A percentile compares a stretch with the other conserved stretches of the same genome.
Evolutionary conservation across 768 basidiomycete genomes (phyloP).

Genomic region (Fistulinella prunicolor): DNA sequence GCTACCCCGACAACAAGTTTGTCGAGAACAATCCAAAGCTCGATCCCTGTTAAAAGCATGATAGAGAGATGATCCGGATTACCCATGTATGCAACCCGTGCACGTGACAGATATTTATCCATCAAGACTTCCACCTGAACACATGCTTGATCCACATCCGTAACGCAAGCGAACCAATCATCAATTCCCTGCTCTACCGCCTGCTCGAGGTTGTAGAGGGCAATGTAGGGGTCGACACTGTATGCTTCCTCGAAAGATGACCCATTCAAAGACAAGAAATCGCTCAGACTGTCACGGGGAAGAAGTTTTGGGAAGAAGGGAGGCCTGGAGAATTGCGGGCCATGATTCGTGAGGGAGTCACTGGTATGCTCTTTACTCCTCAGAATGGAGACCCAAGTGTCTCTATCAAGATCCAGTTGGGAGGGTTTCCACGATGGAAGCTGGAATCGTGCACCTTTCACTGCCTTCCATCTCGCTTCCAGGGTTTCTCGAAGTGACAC

Average conservation of each 20-base stretch:
- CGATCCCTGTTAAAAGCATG: conserved; percentile 36
- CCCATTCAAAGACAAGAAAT: conserved; percentile 7
- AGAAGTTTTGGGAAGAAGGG: no score
- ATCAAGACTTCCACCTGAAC: no score
- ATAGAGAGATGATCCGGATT: conserved; percentile 20
- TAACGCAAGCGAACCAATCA: conserved; percentile 25
- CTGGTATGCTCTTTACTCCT: no score
- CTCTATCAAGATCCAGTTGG: no score
- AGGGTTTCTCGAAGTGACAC: no score
- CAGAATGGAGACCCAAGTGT: no score
- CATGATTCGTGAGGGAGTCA: no score
- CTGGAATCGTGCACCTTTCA: no score
- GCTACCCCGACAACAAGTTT: background rate
- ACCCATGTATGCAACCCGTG: background rate
- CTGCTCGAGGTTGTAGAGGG: conserved; percentile 36
- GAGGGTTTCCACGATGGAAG: no score
- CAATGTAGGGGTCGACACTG: conserved; percentile 4
- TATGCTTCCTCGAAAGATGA: conserved; percentile 1
- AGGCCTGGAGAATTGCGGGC: no score
- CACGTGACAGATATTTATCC: background rate
- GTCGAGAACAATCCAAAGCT: conserved; percentile 36
- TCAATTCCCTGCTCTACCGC: conserved; percentile 29
- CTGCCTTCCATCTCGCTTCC: no score
- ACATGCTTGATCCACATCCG: no score
- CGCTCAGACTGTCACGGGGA: background rate